Conservation (phyloP, 257 asterid species). For the Fraxinus quadrangulata region DNA sequence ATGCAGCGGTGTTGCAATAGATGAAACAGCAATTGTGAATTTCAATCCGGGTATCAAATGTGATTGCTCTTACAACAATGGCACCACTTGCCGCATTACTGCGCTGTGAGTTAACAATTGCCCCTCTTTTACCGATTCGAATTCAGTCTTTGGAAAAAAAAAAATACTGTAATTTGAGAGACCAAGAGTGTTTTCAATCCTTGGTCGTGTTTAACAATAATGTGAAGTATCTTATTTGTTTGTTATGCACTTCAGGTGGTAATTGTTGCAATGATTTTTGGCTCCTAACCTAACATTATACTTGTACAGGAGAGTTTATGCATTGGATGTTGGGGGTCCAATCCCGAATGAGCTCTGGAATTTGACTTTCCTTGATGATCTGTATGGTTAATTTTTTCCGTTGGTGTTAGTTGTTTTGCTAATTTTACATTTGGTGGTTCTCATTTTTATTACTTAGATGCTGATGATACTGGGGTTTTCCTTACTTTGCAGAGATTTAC, state of each 20-base stretch:
- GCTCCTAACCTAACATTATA: neutral
- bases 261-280: conserved; percentile 2
- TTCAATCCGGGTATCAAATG: conserved; percentile 64
- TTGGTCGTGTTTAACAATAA: neutral
- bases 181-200: neutral
- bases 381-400: conserved; percentile 35
- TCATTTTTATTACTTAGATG: neutral
- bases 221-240: neutral
- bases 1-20: conserved; percentile 63
- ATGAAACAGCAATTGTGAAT: conserved; percentile 6
- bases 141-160: neutral
- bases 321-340: conserved; percentile 40
- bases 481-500: conserved; percentile 49
- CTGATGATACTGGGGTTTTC: conserved; percentile 4
- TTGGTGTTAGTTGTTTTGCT: conserved; percentile 1
- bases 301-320: conserved; percentile 46
- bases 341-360: conserved; percentile 66
- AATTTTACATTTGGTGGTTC: neutral
- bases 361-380: conserved; percentile 44
- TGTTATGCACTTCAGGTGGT: neutral
- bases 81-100: conserved; percentile 46
- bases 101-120: conserved; percentile 14
- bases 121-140: neutral
- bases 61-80: conserved; percentile 49
- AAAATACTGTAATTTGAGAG: neutral